phyloP scores from a whole-genome alignment of 805 yeast genomes.

The Starmerella powellii region DNA sequence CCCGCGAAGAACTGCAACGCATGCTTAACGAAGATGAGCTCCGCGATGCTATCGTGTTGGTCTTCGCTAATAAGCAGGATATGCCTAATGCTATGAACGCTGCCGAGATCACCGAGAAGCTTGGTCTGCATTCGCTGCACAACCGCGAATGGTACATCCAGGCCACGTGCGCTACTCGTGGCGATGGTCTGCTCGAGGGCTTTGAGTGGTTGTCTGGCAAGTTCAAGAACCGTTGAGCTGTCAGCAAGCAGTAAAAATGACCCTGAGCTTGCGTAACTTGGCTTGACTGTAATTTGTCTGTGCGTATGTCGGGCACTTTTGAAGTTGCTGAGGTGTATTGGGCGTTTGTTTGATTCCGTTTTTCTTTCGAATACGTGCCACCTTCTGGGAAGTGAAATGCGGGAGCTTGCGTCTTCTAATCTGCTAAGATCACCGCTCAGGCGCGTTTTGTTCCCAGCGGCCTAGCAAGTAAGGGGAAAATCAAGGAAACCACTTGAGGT shows the following conservation, averaged over 20 bases:
- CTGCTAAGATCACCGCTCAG: no score
- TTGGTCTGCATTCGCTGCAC: constrained; percentile 92
- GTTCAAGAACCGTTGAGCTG: constrained; percentile 46
- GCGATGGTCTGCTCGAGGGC: constrained; percentile 97
- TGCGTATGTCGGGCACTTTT: not conserved
- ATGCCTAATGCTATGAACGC: constrained; percentile 98
- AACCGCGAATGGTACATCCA: constrained; percentile 99
- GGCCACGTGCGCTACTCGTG: constrained; percentile 98
- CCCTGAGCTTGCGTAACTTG: no score
- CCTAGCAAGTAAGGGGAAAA: no score
- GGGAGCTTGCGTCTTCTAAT: no score
- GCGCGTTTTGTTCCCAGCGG: no score
- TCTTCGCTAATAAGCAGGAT: constrained; percentile 97
- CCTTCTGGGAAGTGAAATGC: no score
- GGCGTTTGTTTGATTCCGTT: no score
- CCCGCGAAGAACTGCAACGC: constrained; percentile 95
- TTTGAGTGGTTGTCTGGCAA: constrained; percentile 91
- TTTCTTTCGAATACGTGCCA: no score
- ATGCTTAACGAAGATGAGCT: constrained; percentile 97
- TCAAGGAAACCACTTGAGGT: no score
- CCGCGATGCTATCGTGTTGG: constrained; percentile 88
- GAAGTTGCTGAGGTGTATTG: no score
- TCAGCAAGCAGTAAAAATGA: no score
- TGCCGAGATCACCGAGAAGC: constrained; percentile 93
- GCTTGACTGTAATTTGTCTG: not conserved